Conservation (phyloP, 1,284 basidiomycete genomes). For the Ceratobasidium papillatum region DNA sequence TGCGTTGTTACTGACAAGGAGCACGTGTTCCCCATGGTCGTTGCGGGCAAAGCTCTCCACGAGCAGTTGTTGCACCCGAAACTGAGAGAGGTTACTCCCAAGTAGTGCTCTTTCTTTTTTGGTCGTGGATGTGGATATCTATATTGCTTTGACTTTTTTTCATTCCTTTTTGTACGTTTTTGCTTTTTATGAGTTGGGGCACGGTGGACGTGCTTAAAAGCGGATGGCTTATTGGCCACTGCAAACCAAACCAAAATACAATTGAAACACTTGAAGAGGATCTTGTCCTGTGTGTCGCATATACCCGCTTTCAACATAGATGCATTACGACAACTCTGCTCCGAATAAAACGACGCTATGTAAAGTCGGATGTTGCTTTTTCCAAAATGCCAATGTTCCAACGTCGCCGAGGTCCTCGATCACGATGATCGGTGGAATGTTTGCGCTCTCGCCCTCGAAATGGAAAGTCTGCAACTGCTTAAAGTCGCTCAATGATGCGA, state of each 20-base stretch:
- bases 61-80: slow-evolving; percentile 79
- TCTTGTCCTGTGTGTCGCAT: not conserved
- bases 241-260: not conserved
- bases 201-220: slow-evolving; percentile 1
- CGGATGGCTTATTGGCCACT: not conserved
- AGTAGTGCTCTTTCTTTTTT: slow-evolving; percentile 7
- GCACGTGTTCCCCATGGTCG: slow-evolving; percentile 95
- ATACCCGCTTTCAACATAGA: not conserved
- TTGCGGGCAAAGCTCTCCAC: slow-evolving; percentile 90
- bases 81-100: slow-evolving; percentile 35
- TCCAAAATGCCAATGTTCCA: slow-evolving; percentile 29
- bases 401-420: slow-evolving; percentile 17
- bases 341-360: slow-evolving; percentile 22
- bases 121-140: not conserved
- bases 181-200: not conserved
- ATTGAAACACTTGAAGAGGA: not conserved
- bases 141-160: not conserved
- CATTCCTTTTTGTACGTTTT: slow-evolving; percentile 4
- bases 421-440: not conserved
- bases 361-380: not conserved
- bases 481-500: slow-evolving; percentile 18
- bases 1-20: slow-evolving; percentile 87
- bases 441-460: not conserved
- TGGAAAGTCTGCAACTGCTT: not conserved
- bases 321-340: not conserved